A percentile compares a stretch with the other conserved stretches of the same genome.
These are phyloP conservation scores for Lactifluus hygrophoroides DNA, from an alignment of 768 basidiomycete genomes.

Conservation along the genomic window DNA sequence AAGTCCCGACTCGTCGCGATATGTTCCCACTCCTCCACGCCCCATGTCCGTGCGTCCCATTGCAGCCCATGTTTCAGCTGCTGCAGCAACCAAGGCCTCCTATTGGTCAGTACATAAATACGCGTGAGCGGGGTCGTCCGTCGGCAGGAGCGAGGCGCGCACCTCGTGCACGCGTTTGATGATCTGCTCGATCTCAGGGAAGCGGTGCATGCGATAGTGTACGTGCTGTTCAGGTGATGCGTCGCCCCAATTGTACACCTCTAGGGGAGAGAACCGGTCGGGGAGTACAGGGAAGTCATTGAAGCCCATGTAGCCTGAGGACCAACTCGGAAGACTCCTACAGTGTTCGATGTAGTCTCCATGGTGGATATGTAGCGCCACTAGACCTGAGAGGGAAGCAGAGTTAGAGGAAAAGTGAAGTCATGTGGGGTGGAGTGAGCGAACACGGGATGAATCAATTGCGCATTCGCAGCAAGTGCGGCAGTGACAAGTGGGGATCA, in stretches of 20 bases:
- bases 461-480: conserved; percentile 28
- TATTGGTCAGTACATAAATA: not conserved
- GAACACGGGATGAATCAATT: conserved; percentile 16
- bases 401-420: no score
- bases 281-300: conserved; percentile 35
- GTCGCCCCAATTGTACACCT: conserved; percentile 1
- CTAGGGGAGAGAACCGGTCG: conserved; percentile 28
- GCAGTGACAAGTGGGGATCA: conserved; percentile 32
- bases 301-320: conserved; percentile 35
- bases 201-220: conserved; percentile 34
- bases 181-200: conserved; percentile 34
- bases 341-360: conserved; percentile 43
- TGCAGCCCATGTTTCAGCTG: conserved; percentile 28
- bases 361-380: conserved; percentile 23
- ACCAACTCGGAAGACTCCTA: conserved; percentile 27
- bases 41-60: not conserved
- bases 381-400: no score
- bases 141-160: conserved; percentile 21
- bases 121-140: not conserved
- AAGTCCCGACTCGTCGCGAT: conserved; percentile 37
- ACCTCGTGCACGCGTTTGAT: conserved; percentile 31
- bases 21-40: conserved; percentile 29
- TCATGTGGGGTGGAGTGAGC: conserved; percentile 1
- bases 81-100: not conserved
- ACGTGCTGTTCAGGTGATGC: conserved; percentile 18